Evolutionary conservation across 768 basidiomycete species (phyloP), one percentile per base, ranked within the genome.

Genomic region (Favolaschia claudopus): DNA sequence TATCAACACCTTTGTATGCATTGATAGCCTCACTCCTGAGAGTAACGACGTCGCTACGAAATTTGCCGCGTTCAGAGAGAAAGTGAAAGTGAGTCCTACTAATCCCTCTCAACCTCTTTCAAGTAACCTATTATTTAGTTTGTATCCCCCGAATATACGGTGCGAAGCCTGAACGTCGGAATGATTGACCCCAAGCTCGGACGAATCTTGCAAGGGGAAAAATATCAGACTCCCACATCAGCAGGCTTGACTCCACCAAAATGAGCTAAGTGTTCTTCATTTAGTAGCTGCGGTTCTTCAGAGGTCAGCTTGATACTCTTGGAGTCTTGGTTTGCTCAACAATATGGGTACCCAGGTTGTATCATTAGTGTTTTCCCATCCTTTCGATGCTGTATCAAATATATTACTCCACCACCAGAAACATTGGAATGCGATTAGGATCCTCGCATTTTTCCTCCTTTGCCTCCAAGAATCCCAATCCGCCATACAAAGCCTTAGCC

Each of bases 401-500:
- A 33, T 27, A 32, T 63, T 42, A 58, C 27, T 49, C 40, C 15
- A 20, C 54, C 31, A 60, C 50, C 14, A 60, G 8, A 22, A 55
- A 31, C 63, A 60, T 47, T 17, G 54, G 49, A 33, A 56, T 49
- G 13, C 58, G 49, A 24, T 53, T 44, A 3, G 58, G 49, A n/a
- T 52, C 56, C n/a, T 63, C 40, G 37, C 58, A 53, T n/a, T 48
- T 33, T 19, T 31, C 47, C 4, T 28, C 49, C 20, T 24, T 45
- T 14, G 13, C 15, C 19, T 64, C 61, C 34, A 54, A 19, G 47
- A 70, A 72, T 5, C 68, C 69, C n/a, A 66, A 20, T 14, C 53
- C 58, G 7, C 46, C 56, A 38, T 72, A 72, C 27, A 71, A 28
- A 10, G 55, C 43, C 22, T 38, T 55, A 17, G 72, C 70, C 7